phyloP scores from a whole-genome alignment of 345 rosid species.

The Gossypium australe region DNA sequence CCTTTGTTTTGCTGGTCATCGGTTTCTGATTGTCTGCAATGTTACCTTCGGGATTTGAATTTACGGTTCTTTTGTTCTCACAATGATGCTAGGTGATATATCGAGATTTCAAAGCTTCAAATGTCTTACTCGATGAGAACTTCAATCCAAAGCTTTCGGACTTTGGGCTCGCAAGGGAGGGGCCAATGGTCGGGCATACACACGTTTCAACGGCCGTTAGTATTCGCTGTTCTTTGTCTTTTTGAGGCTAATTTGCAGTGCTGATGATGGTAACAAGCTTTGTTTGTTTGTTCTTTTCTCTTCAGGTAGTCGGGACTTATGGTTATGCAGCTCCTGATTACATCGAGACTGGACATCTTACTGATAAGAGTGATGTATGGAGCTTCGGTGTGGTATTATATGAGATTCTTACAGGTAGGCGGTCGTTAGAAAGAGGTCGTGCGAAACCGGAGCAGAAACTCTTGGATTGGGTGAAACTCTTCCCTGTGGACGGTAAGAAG shows the following conservation, averaged over 20 bases:
- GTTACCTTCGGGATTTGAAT: neutral
- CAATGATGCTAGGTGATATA: slow-evolving; percentile 51
- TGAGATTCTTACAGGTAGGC: slow-evolving; percentile 76
- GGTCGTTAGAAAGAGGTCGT: slow-evolving; percentile 61
- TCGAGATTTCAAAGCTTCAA: slow-evolving; percentile 80
- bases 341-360: slow-evolving; percentile 73
- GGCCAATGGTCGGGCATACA: slow-evolving; percentile 60
- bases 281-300: neutral
- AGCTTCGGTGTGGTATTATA: slow-evolving; percentile 85
- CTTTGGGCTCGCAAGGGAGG: slow-evolving; percentile 92
- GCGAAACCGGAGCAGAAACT: slow-evolving; percentile 60
- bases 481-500: slow-evolving; percentile 51
- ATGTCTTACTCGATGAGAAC: slow-evolving; percentile 62
- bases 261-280: neutral
- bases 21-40: neutral
- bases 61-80: neutral
- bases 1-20: neutral
- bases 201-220: slow-evolving; percentile 92
- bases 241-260: neutral
- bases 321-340: slow-evolving; percentile 98
- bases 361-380: slow-evolving; percentile 74
- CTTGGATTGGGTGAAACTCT: slow-evolving; percentile 71
- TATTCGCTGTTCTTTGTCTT: slow-evolving; percentile 7
- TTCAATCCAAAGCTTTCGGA: slow-evolving; percentile 77
- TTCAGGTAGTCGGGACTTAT: slow-evolving; percentile 78